These are phyloP conservation scores for Pythium angustatum DNA, from an alignment of 352 stramenopile genomes.

Conservation along the genomic window DNA sequence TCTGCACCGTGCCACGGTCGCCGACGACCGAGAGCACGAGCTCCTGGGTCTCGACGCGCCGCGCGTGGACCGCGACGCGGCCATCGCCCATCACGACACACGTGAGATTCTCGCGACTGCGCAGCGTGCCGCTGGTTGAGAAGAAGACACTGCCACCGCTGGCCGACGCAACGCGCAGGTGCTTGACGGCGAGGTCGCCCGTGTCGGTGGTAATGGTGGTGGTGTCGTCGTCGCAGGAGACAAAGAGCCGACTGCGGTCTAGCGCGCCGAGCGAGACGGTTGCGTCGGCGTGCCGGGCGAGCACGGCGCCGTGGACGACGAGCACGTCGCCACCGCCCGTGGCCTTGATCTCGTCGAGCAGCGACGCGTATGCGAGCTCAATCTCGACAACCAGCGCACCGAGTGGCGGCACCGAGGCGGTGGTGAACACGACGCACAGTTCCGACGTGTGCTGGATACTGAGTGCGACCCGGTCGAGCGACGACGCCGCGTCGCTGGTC, in stretches of 20 bases:
- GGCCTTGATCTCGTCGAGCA: conserved; percentile 3
- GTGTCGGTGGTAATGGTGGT: not conserved
- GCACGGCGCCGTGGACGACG: not conserved
- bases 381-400: conserved; percentile 5
- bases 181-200: not conserved
- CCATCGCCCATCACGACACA: conserved; percentile 3
- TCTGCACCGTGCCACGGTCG: not conserved
- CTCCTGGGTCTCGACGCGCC: conserved; percentile 1
- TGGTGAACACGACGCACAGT: not conserved
- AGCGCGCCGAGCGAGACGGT: not conserved
- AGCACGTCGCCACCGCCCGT: not conserved
- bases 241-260: not conserved
- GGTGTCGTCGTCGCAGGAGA: not conserved
- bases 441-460: not conserved
- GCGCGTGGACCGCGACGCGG: not conserved
- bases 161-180: not conserved
- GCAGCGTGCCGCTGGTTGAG: not conserved
- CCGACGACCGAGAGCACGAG: not conserved
- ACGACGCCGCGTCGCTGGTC: not conserved
- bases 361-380: not conserved
- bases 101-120: not conserved
- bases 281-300: not conserved
- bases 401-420: not conserved
- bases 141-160: conserved; percentile 9
- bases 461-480: not conserved